Conservation (phyloP, 148 eudicot species). For the Amaranthus cruentus region DNA sequence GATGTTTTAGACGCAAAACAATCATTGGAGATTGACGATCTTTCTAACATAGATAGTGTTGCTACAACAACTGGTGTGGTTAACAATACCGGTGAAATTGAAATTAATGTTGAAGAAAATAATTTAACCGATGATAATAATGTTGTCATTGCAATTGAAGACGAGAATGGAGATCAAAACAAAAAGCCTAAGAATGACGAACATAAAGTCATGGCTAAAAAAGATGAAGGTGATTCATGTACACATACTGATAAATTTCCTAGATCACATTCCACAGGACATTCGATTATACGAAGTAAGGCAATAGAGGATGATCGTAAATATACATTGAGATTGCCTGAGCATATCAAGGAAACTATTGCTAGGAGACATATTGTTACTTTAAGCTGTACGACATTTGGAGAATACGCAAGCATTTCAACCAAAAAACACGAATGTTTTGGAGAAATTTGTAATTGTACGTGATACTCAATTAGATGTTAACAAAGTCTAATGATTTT, state of each 20-base stretch:
- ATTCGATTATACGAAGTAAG: slow-evolving; percentile 40
- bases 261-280: slow-evolving; percentile 79
- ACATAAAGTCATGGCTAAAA: background rate
- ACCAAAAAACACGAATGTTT: slow-evolving; percentile 13
- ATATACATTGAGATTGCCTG: slow-evolving; percentile 52
- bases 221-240: background rate
- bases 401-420: slow-evolving; percentile 25
- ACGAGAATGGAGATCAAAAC: background rate
- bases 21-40: background rate
- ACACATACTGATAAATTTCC: slow-evolving; percentile 34
- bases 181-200: background rate
- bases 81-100: background rate
- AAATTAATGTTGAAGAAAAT: background rate
- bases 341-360: slow-evolving; percentile 31
- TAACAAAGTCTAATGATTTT: slow-evolving; percentile 7
- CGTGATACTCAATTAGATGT: slow-evolving; percentile 1
- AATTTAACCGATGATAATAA: slow-evolving; percentile 21
- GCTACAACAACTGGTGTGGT: background rate
- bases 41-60: no score
- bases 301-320: slow-evolving; percentile 29
- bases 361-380: slow-evolving; percentile 36
- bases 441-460: slow-evolving; percentile 25
- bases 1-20: slow-evolving; percentile 14
- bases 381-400: slow-evolving; percentile 48
- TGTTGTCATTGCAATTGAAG: slow-evolving; percentile 30